Conservation (phyloP, 129 eudicot species). For the Kitagawia praeruptora region DNA sequence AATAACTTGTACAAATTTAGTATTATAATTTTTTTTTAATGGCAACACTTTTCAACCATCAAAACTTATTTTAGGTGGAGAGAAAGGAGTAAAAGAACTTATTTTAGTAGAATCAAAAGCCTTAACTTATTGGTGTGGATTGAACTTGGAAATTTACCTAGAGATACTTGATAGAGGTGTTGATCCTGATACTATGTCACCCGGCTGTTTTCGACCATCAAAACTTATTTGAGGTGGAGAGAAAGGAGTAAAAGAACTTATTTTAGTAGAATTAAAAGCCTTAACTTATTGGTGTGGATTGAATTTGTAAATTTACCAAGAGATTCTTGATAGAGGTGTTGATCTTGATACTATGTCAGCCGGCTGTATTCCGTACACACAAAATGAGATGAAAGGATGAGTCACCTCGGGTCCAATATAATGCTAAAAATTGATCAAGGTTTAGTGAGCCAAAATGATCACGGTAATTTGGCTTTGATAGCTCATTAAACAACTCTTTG, state of each 20-base stretch:
- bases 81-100: not conserved
- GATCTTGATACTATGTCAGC: not conserved
- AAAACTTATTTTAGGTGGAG: not conserved
- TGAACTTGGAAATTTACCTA: not conserved
- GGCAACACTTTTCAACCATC: not conserved
- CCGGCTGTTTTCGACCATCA: not conserved
- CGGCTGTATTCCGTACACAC: not conserved
- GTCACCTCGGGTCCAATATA: not conserved
- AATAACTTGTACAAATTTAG: too few species aligned
- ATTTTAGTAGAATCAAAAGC: not conserved
- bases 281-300: not conserved
- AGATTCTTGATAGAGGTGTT: not conserved
- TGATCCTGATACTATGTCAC: not conserved
- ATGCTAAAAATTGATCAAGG: not conserved
- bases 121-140: not conserved
- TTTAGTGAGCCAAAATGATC: not conserved
- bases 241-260: not conserved
- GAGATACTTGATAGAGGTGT: not conserved
- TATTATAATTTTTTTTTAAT: not conserved
- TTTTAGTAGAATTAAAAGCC: not conserved
- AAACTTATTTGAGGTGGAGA: not conserved
- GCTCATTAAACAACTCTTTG: not conserved
- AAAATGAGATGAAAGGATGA: not conserved
- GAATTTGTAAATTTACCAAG: not conserved
- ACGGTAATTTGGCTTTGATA: not conserved